Base-by-base conservation (phyloP, 306 rosid genomes). In the Prinsepia uniflora region DNA sequence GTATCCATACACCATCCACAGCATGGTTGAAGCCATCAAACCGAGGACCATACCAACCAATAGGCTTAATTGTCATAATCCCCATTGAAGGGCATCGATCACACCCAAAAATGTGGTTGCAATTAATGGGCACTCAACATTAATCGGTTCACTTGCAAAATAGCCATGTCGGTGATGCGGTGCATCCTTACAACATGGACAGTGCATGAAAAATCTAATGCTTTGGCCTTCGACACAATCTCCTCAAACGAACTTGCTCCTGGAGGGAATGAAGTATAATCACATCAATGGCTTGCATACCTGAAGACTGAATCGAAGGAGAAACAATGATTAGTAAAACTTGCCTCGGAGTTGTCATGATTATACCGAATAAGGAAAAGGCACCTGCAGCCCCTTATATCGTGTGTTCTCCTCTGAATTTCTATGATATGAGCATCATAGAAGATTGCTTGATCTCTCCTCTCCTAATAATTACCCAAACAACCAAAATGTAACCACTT, bases 381-480 rank as follows among this genome's bases (percentile, higher is more conserved):
- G 72, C 99, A 91, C 83, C 99, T 82, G 79, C 99, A 90, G 53
- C 99, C 99, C 78, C 99, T 85, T 76, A 95, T 84, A 76, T 95
- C 99, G 67, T 95, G 97, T 80, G 91, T 88, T 81, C 80, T 91
- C 86, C 91, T 83, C 60, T 91, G 88, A 59, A 91, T 80, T 63
- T 95, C 96, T 71, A 85, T 13, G 30, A 95, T 80, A 66, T 64
- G 97, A 72, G 99, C 92, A 79, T 95, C 99, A 14, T 84, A 89
- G 80, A 87, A 86, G 81, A 87, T 84, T 15, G 96, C 96, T 70
- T 88, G 91, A 79, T 95, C 96, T 76, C 88, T 85, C 82, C 84
- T 91, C 86, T 95, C 97, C 97, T 91, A 58, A 43, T 77, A 64
- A 72, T 14, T 14, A 48, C 50, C 72, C 63, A 65, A 70, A 43